These are phyloP conservation scores for Syzygium aromaticum DNA, from an alignment of 345 rosid genomes.

Conservation along the genomic window DNA sequence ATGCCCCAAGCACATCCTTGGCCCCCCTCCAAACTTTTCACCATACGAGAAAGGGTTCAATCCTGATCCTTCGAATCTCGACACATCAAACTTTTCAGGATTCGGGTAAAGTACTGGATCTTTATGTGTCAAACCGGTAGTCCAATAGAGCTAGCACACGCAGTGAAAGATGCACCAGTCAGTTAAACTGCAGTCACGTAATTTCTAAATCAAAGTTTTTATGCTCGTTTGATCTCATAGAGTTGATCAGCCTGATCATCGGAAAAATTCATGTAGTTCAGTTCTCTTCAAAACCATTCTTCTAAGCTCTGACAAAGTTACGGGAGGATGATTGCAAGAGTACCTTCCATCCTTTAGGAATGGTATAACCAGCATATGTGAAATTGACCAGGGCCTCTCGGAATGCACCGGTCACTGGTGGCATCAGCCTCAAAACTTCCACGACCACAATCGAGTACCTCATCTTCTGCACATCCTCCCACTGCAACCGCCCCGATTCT, in stretches of 20 bases:
- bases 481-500: background rate
- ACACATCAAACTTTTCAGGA: slow-evolving; percentile 3
- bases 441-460: background rate
- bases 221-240: too few species aligned
- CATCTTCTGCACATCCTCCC: slow-evolving; percentile 6
- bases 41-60: background rate
- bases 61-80: slow-evolving; percentile 1
- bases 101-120: background rate
- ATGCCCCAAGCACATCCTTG: background rate
- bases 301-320: background rate
- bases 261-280: too few species aligned
- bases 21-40: slow-evolving; percentile 3
- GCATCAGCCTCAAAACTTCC: background rate
- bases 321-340: background rate
- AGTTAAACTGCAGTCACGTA: too few species aligned
- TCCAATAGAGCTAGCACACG: background rate
- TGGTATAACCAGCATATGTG: slow-evolving; percentile 21
- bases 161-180: too few species aligned
- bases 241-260: too few species aligned
- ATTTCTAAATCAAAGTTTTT: too few species aligned
- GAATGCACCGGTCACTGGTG: background rate
- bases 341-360: slow-evolving; percentile 47
- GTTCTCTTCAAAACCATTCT: too few species aligned
- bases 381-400: slow-evolving; percentile 23
- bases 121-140: background rate